Evolutionary conservation across 2,329 filamentous ascomycete species (phyloP).

Genomic region (Phialophora macrospora): DNA sequence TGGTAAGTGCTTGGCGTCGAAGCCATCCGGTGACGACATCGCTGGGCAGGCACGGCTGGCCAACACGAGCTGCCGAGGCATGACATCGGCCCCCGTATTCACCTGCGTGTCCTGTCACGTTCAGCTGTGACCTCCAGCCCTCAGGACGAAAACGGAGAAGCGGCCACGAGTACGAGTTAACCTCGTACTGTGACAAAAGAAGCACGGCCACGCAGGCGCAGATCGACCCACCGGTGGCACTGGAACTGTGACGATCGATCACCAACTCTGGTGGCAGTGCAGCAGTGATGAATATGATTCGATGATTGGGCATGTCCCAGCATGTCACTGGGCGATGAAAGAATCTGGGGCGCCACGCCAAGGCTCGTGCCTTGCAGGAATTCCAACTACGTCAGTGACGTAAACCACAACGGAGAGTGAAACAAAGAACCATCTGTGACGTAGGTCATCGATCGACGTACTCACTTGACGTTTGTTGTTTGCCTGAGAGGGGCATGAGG

Average conservation of each 20-base stretch:
- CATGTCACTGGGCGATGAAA: not conserved
- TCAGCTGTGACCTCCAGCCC: not conserved
- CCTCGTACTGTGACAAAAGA: not conserved
- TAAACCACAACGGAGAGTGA: not conserved
- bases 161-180: too few species aligned
- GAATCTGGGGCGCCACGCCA: conserved; percentile 5
- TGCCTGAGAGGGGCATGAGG: not conserved
- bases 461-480: not conserved
- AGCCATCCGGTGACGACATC: not conserved
- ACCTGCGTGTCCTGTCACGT: not conserved
- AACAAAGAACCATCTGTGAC: not conserved
- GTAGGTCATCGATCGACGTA: not conserved
- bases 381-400: conserved; percentile 2
- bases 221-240: not conserved
- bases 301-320: not conserved
- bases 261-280: not conserved
- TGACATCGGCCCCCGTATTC: not conserved
- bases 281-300: not conserved
- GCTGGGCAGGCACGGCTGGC: not conserved
- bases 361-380: conserved; percentile 1
- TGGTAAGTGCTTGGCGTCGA: not conserved
- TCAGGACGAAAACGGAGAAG: not conserved
- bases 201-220: not conserved
- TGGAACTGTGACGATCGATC: too few species aligned
- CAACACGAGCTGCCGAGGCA: not conserved